Percentiles rank a stretch among this genome's conserved stretches.
Evolutionary conservation across 805 yeast genomes (phyloP).

Genomic region (Candida xiaguanensis): DNA sequence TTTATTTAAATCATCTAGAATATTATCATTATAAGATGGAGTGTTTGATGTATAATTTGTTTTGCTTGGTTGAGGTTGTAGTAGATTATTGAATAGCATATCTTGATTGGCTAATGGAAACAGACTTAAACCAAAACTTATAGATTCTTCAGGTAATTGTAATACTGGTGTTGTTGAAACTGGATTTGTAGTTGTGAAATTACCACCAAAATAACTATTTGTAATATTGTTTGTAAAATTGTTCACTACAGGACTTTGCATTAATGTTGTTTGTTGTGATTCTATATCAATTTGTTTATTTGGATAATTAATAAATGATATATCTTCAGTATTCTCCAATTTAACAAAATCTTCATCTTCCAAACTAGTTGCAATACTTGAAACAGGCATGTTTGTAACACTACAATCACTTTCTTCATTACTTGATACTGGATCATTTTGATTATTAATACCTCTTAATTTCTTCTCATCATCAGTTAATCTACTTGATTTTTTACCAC

Average conservation of each 20-base stretch:
- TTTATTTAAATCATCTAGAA: constrained; percentile 34
- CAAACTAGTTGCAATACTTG: neutral
- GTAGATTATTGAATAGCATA: constrained; percentile 1
- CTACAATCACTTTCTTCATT: constrained; percentile 5
- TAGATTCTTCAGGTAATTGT: constrained; percentile 22
- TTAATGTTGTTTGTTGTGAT: constrained; percentile 2
- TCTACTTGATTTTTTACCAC: constrained; percentile 27
- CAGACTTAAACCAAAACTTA: constrained; percentile 31
- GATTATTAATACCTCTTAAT: constrained; percentile 5
- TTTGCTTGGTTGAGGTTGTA: constrained; percentile 7
- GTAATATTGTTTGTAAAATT: constrained; percentile 31
- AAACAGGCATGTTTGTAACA: neutral
- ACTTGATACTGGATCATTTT: neutral
- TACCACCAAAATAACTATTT: constrained; percentile 30
- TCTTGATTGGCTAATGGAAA: constrained; percentile 28
- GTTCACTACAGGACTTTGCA: constrained; percentile 29
- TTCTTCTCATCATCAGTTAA: constrained; percentile 9
- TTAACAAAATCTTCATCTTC: constrained; percentile 1
- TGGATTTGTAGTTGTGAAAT: constrained; percentile 12
- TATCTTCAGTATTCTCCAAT: neutral
- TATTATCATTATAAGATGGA: constrained; percentile 31
- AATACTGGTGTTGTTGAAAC: neutral
- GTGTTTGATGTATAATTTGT: constrained; percentile 27
- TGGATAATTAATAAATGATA: neutral
- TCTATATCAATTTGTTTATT: neutral